Base-by-base conservation (phyloP, 2,329 filamentous ascomycete species). In the Trichophaea hybrida region DNA sequence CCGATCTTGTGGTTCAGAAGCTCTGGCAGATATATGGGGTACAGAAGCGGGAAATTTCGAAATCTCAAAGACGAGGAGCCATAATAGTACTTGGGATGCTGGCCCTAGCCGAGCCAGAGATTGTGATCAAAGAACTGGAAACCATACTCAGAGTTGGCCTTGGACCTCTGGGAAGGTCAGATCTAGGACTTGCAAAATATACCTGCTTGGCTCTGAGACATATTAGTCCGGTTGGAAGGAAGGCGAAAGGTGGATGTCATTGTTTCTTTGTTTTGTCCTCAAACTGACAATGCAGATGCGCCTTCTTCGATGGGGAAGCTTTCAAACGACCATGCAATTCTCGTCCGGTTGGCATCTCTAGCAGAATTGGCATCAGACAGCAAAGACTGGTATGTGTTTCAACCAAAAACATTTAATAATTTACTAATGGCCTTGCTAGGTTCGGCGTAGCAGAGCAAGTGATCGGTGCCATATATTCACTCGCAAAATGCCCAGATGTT, bases 61-160 rank as follows among this genome's bases (percentile, higher is more conserved):
- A 83, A 68, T 91, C 83, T 1, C 93, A 97, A 72, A 81, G 93
- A 63, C 81, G 93, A 48, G 93, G 93, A 32, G 84, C 93, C 54
- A 97, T 98, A 70, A 97, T 98, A 65, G 87, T 97, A 5, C 77
- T 98, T 2, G 91, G 94, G 13, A 98, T 98, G 94, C 79, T 98
- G 57, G 90, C 91, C 4, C 83, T 93, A 1, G 93, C 94, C 1
- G 88, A 87, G 64, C 89, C 91, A 0, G 87, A 95, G 65, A 93
- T 98, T 61, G 88, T 94, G 1, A 85, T 96, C 12, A 88, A 86
- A 61, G 91, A 98, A 72, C 94, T 97, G 75, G 91, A 97, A 72
- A 85, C 86, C 0, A 95, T 96, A 80, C 77, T 98, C 15, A 82
- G 87, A 10, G 94, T 94, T 55, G 93, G 93, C 13, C 79, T 98